A percentile compares a stretch with the other conserved stretches of the same genome.
Conservation (phyloP, 2,329 filamentous ascomycete genomes). For the Tolypocladium amazonense region DNA sequence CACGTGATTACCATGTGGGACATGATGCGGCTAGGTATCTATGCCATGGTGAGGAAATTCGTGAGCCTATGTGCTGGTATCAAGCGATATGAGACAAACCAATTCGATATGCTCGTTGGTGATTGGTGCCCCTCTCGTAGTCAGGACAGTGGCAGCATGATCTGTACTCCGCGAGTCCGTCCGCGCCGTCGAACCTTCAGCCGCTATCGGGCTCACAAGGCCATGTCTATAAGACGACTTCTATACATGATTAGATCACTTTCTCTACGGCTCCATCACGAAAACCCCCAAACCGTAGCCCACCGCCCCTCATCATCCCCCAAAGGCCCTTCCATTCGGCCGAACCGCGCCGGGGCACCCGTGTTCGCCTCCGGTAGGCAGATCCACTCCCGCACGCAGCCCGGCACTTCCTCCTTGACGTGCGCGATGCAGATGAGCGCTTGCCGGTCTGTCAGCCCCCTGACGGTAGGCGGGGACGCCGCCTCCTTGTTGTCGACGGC, state of each 20-base stretch:
- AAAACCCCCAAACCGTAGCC: conserved; percentile 53
- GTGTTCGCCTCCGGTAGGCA: conserved; percentile 70
- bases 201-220: too few relatives aligned
- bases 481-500: conserved; percentile 36
- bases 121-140: too few relatives aligned
- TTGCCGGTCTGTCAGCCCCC: conserved; percentile 58
- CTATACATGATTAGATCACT: not conserved
- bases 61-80: too few relatives aligned
- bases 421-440: conserved; percentile 90
- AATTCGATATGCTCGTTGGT: too few relatives aligned
- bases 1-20: too few relatives aligned
- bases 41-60: too few relatives aligned
- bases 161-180: too few relatives aligned
- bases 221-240: not conserved
- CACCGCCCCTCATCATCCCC: conserved; percentile 46
- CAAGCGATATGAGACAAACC: too few relatives aligned
- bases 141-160: too few relatives aligned
- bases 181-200: too few relatives aligned
- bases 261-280: not conserved
- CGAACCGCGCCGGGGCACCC: conserved; percentile 49
- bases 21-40: too few relatives aligned
- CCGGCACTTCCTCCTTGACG: conserved; percentile 79
- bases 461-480: conserved; percentile 30
- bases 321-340: conserved; percentile 51
- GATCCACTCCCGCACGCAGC: conserved; percentile 73